Conservation (phyloP, 1,284 basidiomycete species). For the Trichosporon asahii region DNA sequence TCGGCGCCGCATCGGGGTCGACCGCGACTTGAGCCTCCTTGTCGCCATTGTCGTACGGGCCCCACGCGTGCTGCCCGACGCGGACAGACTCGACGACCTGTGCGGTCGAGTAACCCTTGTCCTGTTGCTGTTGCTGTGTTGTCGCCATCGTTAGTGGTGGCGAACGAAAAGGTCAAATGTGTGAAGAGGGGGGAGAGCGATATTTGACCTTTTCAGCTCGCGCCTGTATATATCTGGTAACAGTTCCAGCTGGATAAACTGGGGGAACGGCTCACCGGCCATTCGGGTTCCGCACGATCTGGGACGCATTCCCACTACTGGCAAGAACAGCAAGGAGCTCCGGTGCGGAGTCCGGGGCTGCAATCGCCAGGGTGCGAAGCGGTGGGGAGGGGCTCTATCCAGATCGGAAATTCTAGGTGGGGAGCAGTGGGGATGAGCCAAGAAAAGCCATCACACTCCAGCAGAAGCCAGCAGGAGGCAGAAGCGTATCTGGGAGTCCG, state of each 20-base stretch:
- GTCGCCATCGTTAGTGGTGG: background rate
- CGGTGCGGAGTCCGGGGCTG: background rate
- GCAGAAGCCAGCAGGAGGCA: too few species aligned
- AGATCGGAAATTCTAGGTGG: background rate
- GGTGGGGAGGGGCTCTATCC: background rate
- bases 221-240: background rate
- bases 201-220: background rate
- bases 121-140: background rate
- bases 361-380: background rate
- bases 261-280: background rate
- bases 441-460: background rate
- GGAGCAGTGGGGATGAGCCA: background rate
- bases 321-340: background rate
- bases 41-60: constrained; percentile 24
- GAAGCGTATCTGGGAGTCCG: background rate
- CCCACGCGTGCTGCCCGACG: constrained; percentile 27
- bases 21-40: background rate
- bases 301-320: background rate
- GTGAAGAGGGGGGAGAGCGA: background rate
- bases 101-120: constrained; percentile 29
- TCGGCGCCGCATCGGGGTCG: constrained; percentile 5
- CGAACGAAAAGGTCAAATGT: background rate
- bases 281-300: background rate
- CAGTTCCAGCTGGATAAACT: background rate
- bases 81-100: constrained; percentile 29